These are phyloP conservation scores for Gloeopeniophorella convolvens DNA, from an alignment of 768 basidiomycete genomes.

Conservation along the genomic window DNA sequence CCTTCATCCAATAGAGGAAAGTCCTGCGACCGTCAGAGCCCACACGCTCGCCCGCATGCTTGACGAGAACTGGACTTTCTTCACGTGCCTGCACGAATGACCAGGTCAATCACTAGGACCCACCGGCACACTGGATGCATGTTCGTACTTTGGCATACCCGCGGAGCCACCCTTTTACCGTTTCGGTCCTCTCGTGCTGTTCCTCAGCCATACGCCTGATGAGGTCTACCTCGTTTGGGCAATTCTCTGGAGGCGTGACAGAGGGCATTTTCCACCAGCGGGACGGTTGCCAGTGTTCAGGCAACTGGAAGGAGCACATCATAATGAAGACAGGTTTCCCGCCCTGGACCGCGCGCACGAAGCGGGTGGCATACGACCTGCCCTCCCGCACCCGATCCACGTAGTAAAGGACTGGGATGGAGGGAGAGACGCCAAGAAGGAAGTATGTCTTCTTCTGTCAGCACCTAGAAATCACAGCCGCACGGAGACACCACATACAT, in stretches of 20 bases:
- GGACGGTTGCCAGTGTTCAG: constrained; percentile 67
- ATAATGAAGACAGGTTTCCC: constrained; percentile 49
- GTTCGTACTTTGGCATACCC: constrained; percentile 26
- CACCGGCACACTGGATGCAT: neutral
- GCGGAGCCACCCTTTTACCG: constrained; percentile 29
- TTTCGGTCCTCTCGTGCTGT: constrained; percentile 29
- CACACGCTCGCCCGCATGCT: constrained; percentile 42
- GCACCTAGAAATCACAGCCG: neutral
- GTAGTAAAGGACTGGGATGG: constrained; percentile 69
- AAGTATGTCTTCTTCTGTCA: constrained; percentile 61
- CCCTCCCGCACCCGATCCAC: constrained; percentile 73
- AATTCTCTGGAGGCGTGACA: constrained; percentile 47
- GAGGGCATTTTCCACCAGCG: constrained; percentile 63
- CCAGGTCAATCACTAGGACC: neutral
- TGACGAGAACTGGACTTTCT: constrained; percentile 64
- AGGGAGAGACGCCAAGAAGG: constrained; percentile 64
- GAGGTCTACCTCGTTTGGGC: constrained; percentile 26
- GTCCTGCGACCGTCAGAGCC: constrained; percentile 39
- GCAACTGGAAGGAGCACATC: constrained; percentile 74
- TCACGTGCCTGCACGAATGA: constrained; percentile 45
- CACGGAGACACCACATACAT: constrained; percentile 43
- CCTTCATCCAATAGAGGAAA: constrained; percentile 76
- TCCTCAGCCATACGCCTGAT: constrained; percentile 28
- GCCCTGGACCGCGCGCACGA: constrained; percentile 38
- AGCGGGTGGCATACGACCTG: constrained; percentile 61